Base-by-base conservation (phyloP, 164 flowering plant species). In the Macadamia integrifolia region DNA sequence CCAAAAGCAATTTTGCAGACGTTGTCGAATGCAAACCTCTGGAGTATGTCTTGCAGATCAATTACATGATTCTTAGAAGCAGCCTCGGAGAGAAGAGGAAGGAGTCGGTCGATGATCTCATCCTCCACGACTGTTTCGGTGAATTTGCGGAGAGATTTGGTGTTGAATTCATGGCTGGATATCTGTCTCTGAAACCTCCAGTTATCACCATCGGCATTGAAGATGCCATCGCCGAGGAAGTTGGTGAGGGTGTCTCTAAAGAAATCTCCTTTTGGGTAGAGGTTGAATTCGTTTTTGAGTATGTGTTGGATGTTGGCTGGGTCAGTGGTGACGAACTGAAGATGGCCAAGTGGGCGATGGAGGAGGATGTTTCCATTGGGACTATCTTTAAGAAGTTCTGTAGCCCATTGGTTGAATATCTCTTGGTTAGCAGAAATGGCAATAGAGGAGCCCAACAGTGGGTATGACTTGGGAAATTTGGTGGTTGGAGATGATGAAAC, bases 111-210 rank as follows among this genome's bases (percentile, higher is more conserved):
- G 1, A 76, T 71, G 10, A 85, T 65, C 65, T 84, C 87, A 1
- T 70, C 32, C 5, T 82, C 82, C 14, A 84, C 86, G 4, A 77
- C 81, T 6, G 40, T 69, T 44, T 74, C 79, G n/a, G 80, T 69
- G 58, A 84, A 84, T 14, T 74, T 80, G 4, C 83, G 71, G 1
- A 86, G 72, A 9, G 86, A 86, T 42, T 69, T 84, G 7, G 86
- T 77, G 77, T 79, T 82, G 74, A 84, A 83, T 49, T 81, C 88
- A 32, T 77, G 81, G 70, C 87, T 81, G 0, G 81, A 48, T 11
- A 81, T 65, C 40, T 82, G 80, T 28, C 89, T 76, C 66, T 86
- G 86, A 53, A 79, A 79, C 74, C 83, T 81, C 90, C 90, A 84
- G 15, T 32, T 57, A 3, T 77, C 78, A 6, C 85, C 88, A 57